Percentiles rank a stretch among this genome's conserved stretches.
phyloP scores from a whole-genome alignment of 2,329 filamentous ascomycete species.

The Sarocladium strictum region DNA sequence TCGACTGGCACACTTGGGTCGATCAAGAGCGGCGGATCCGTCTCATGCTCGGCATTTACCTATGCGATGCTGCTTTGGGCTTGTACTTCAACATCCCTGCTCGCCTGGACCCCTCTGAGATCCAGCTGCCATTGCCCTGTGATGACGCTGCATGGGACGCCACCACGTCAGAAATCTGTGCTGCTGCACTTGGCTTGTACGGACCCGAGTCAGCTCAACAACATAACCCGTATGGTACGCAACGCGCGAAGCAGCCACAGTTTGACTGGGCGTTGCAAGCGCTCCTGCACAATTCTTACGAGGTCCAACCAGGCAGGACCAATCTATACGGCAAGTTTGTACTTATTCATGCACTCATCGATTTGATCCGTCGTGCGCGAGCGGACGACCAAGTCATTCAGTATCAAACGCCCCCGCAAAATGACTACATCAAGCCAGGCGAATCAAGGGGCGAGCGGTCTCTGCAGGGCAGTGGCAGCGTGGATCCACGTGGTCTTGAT shows the following conservation, averaged over 20 bases:
- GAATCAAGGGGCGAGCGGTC: slow-evolving; percentile 37
- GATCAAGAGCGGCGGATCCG: slow-evolving; percentile 65
- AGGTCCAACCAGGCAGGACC: slow-evolving; percentile 59
- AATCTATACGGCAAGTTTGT: slow-evolving; percentile 72
- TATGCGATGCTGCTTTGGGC: slow-evolving; percentile 58
- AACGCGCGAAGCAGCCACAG: slow-evolving; percentile 57
- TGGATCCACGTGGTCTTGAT: slow-evolving; percentile 41
- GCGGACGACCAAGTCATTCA: slow-evolving; percentile 31
- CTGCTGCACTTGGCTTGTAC: slow-evolving; percentile 57
- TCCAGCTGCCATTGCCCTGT: slow-evolving; percentile 61
- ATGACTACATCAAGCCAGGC: slow-evolving; percentile 48
- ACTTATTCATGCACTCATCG: slow-evolving; percentile 62
- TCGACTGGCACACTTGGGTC: slow-evolving; percentile 63
- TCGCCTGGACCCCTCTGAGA: slow-evolving; percentile 57
- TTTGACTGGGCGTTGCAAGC: slow-evolving; percentile 56
- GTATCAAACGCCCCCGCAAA: slow-evolving; percentile 43
- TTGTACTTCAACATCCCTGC: slow-evolving; percentile 67
- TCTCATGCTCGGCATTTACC: slow-evolving; percentile 58
- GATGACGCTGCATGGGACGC: slow-evolving; percentile 74
- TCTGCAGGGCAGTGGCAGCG: slow-evolving; percentile 37
- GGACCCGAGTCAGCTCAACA: slow-evolving; percentile 49
- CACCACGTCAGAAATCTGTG: slow-evolving; percentile 50
- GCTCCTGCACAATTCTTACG: slow-evolving; percentile 51
- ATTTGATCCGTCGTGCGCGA: slow-evolving; percentile 47
- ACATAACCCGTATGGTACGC: slow-evolving; percentile 56